Evolutionary conservation across 1,284 basidiomycete species (phyloP), one percentile per base, ranked within the genome.

Genomic region (Moesziomyces sp.): DNA sequence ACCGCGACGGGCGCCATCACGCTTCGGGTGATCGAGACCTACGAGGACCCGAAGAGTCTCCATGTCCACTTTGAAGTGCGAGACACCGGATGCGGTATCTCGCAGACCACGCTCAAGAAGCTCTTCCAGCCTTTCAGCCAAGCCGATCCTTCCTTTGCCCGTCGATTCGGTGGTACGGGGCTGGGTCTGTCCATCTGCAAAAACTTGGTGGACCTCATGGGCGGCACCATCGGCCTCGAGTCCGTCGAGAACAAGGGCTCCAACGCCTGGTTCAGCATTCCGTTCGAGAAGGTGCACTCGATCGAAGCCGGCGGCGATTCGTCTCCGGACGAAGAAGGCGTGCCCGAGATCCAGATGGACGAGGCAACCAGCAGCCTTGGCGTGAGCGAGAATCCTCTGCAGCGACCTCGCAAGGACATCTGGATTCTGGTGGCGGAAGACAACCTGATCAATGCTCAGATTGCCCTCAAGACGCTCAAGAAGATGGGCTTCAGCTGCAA

Each of bases 51-150:
- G 13, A 60, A 69, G 26, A 70, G 56, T 38, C 49, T 84, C 3
- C 61, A 74, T 28, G 77, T 83, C 10, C 73, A 74, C 21, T 84
- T 84, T 52, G 76, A 82, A 46, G 77, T 85, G 10, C 68, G 77
- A 38, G 84, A 85, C 53, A 84, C 84, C 16, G 85, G 85, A 35
- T 79, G 82, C 43, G 85, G 85, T 50, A 85, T 85, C 57, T 78
- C 73, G 8, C 55, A 76, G 16, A 61, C 65, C 18, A 77, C 79
- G 6, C 61, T 85, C n/a, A 75, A 77, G 28, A 73, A 75, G 28
- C 78, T 85, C 19, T 85, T 85, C 69, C 72, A 82, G 51, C 82
- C 84, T 11, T 85, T 85, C 76, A 77, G 74, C 45, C 79, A 81
- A 35, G 79, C 79, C 16, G 79, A 81, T 59, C 74, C 78, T 4